phyloP scores from a whole-genome alignment of 108 stramenopile species.

The Nitzschia sp. region DNA sequence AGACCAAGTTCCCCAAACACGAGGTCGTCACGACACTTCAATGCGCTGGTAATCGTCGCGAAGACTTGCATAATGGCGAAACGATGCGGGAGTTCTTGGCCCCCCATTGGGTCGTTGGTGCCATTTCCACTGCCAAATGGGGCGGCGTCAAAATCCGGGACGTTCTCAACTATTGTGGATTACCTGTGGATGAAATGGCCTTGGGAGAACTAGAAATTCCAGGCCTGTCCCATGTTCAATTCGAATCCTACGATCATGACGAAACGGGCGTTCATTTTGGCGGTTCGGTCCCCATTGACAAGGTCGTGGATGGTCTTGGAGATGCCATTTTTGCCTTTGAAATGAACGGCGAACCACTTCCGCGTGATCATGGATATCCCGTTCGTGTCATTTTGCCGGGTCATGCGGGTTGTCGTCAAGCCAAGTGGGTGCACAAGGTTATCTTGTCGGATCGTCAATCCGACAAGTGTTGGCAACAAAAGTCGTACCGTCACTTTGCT shows the following conservation, averaged over 20 bases:
- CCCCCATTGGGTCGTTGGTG: constrained; percentile 70
- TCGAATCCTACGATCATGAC: constrained; percentile 49
- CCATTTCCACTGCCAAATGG: constrained; percentile 82
- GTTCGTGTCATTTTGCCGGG: constrained; percentile 75
- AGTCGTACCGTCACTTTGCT: constrained; percentile 55
- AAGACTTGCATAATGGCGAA: constrained; percentile 52
- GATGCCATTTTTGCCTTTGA: constrained; percentile 79
- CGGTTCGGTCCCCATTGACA: constrained; percentile 42
- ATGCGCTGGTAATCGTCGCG: constrained; percentile 81
- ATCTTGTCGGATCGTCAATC: constrained; percentile 42
- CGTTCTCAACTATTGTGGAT: constrained; percentile 41
- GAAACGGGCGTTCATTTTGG: constrained; percentile 41
- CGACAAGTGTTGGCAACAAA: constrained; percentile 66
- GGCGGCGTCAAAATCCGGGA: constrained; percentile 73
- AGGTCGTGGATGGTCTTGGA: constrained; percentile 61
- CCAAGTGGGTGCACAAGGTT: constrained; percentile 26
- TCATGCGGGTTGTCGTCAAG: constrained; percentile 64
- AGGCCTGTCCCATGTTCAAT: constrained; percentile 67
- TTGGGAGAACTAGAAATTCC: constrained; percentile 69
- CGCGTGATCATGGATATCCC: constrained; percentile 79
- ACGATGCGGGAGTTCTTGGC: constrained; percentile 31
- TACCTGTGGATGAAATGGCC: constrained; percentile 51
- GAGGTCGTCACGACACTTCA: constrained; percentile 72
- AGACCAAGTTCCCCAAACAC: constrained; percentile 59
- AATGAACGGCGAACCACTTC: constrained; percentile 79